Percentiles rank a stretch among this genome's conserved stretches.
These are phyloP conservation scores for Penicillium daleae DNA, from an alignment of 495 filamentous ascomycete species.

Conservation along the genomic window DNA sequence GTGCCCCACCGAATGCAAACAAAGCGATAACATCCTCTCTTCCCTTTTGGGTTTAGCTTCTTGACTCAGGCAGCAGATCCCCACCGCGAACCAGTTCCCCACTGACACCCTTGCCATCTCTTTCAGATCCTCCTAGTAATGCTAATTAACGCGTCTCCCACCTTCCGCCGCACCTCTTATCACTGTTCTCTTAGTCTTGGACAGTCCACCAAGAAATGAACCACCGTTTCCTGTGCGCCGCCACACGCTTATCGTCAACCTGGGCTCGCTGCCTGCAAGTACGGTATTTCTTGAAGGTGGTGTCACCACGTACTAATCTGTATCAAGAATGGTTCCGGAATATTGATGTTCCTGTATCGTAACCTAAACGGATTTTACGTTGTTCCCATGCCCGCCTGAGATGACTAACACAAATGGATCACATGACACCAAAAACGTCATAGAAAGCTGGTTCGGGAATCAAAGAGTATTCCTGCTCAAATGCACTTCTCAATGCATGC, in stretches of 20 bases:
- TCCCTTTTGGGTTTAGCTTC: neutral
- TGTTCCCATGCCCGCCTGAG: neutral
- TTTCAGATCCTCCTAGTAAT: too few species aligned
- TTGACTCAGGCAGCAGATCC: neutral
- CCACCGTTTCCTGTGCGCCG: too few species aligned
- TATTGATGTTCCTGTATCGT: neutral
- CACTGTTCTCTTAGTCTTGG: too few species aligned
- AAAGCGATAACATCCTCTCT: neutral
- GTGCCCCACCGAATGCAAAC: neutral
- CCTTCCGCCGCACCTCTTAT: too few species aligned
- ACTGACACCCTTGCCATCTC: too few species aligned
- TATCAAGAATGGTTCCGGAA: neutral
- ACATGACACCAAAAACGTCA: conserved; percentile 3
- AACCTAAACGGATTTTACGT: neutral
- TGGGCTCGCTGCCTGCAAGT: too few species aligned
- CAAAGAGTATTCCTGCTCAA: neutral
- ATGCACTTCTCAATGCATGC: neutral
- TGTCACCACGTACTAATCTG: neutral
- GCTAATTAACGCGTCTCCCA: too few species aligned
- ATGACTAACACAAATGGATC: conserved; percentile 9
- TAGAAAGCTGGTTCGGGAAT: neutral
- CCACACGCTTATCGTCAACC: too few species aligned
- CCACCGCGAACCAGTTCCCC: too few species aligned
- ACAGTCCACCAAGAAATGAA: too few species aligned
- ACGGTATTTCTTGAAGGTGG: neutral